Percentiles rank a stretch among this genome's conserved stretches.
phyloP scores from a whole-genome alignment of 352 stramenopile species.

The Thalassiosira livingstoniorum region DNA sequence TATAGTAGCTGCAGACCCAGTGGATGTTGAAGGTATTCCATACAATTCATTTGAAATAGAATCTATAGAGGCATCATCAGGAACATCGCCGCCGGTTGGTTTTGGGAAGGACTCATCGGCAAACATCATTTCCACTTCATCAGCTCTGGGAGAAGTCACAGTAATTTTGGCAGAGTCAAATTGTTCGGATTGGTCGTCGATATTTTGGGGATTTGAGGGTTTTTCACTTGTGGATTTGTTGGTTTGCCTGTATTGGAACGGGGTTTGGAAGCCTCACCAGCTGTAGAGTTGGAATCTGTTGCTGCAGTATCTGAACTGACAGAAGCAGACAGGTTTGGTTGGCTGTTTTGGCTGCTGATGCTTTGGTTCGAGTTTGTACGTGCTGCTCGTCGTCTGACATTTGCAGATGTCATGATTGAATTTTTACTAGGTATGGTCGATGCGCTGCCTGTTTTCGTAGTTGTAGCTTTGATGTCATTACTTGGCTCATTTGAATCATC shows the following conservation, averaged over 20 bases:
- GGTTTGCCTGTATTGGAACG: no score
- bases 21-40: background rate
- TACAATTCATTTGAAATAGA: constrained; percentile 33
- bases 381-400: background rate
- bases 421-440: no score
- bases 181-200: background rate
- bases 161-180: constrained; percentile 13
- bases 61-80: constrained; percentile 5
- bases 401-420: background rate
- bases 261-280: no score
- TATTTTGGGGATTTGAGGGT: background rate
- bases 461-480: no score
- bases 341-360: no score
- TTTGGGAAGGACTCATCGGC: background rate
- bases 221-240: background rate
- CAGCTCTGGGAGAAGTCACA: constrained; percentile 29
- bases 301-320: background rate
- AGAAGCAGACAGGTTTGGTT: background rate
- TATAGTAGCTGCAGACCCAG: background rate
- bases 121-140: constrained; percentile 51
- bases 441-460: no score
- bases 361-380: no score
- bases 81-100: background rate
- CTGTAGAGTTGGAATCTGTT: background rate
- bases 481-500: no score